Conservation (phyloP, 768 basidiomycete species). For the Boletus reticuloceps region DNA sequence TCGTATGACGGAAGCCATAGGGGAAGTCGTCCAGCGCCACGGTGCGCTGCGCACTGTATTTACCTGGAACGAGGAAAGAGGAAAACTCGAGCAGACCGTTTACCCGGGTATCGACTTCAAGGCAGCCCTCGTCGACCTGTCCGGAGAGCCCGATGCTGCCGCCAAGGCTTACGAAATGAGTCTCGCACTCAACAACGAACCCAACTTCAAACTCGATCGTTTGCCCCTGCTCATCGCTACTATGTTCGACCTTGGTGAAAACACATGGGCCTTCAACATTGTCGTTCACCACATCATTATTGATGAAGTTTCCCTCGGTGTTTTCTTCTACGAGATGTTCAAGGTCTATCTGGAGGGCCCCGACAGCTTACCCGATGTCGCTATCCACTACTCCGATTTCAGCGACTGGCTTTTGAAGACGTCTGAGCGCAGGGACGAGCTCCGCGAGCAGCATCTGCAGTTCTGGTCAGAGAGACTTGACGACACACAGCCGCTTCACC, state of each 20-base stretch:
- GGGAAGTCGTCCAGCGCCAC: slow-evolving; percentile 28
- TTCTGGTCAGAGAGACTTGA: slow-evolving; percentile 24
- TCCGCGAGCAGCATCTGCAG: slow-evolving; percentile 23
- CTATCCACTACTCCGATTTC: slow-evolving; percentile 21
- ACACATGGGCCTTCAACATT: slow-evolving; percentile 27
- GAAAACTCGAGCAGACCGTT: slow-evolving; percentile 30
- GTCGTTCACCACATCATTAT: slow-evolving; percentile 32
- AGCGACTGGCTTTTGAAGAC: slow-evolving; percentile 28
- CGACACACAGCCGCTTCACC: slow-evolving; percentile 15
- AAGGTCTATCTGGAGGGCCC: slow-evolving; percentile 26
- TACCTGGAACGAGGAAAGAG: slow-evolving; percentile 29
- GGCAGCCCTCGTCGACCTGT: slow-evolving; percentile 25
- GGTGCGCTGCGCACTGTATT: slow-evolving; percentile 30
- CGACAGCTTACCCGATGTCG: slow-evolving; percentile 23
- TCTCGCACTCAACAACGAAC: slow-evolving; percentile 20
- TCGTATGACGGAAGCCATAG: slow-evolving; percentile 25
- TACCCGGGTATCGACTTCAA: slow-evolving; percentile 27
- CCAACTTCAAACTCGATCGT: slow-evolving; percentile 26
- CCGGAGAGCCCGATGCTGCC: slow-evolving; percentile 20
- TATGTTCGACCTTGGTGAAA: slow-evolving; percentile 23
- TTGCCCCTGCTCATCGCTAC: slow-evolving; percentile 24
- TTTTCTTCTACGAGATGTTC: slow-evolving; percentile 33
- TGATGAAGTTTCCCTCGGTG: slow-evolving; percentile 28
- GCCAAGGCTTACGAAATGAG: slow-evolving; percentile 32
- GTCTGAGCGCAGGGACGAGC: slow-evolving; percentile 26